Percentiles rank a stretch among this genome's conserved stretches.
These are phyloP conservation scores for Senna tora DNA, from an alignment of 306 rosid species.

Conservation along the genomic window DNA sequence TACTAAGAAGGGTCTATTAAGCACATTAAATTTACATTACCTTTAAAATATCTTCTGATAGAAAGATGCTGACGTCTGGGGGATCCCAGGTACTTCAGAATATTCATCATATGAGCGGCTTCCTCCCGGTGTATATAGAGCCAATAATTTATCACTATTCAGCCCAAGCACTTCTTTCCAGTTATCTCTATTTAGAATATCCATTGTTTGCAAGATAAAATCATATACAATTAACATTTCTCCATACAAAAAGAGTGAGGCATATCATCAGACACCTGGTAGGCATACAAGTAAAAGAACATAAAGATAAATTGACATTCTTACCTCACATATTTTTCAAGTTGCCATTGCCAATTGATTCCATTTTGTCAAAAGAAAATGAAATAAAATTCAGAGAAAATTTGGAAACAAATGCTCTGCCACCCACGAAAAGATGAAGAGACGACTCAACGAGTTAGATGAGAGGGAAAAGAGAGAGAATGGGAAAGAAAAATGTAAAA, in stretches of 20 bases:
- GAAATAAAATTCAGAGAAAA: no score
- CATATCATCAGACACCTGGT: slow-evolving; percentile 40
- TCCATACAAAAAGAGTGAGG: slow-evolving; percentile 22
- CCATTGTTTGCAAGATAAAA: slow-evolving; percentile 14
- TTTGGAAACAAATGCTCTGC: no score
- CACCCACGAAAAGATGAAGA: no score
- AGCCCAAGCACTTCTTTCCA: background rate
- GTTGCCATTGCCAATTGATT: background rate
- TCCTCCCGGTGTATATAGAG: slow-evolving; percentile 16
- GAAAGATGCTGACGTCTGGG: slow-evolving; percentile 32
- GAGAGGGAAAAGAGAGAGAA: no score
- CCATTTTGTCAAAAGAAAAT: background rate
- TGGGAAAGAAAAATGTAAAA: background rate
- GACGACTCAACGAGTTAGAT: no score
- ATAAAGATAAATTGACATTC: background rate
- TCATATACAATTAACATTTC: slow-evolving; percentile 22
- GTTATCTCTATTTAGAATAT: slow-evolving; percentile 9
- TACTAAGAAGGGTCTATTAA: background rate
- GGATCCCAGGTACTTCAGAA: slow-evolving; percentile 46
- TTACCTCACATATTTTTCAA: background rate
- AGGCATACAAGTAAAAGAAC: background rate
- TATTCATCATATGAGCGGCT: slow-evolving; percentile 49
- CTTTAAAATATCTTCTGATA: slow-evolving; percentile 47
- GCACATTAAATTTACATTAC: slow-evolving; percentile 42
- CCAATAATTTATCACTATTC: slow-evolving; percentile 23